Evolutionary conservation across 2,329 filamentous ascomycete genomes (phyloP).

Genomic region (Coniochaeta ligniaria): DNA sequence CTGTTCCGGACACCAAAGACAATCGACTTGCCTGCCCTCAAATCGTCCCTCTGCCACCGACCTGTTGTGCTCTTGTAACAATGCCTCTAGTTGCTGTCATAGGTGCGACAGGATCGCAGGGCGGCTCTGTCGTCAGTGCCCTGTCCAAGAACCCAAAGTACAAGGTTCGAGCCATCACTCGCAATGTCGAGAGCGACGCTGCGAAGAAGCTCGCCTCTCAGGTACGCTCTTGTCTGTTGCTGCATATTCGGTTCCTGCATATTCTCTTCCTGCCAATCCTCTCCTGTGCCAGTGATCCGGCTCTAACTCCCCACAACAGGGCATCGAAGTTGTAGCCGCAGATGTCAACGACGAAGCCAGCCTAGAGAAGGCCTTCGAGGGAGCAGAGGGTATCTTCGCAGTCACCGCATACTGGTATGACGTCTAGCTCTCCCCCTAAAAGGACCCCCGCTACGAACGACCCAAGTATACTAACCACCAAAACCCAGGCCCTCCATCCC

Average conservation of each 20-base stretch:
- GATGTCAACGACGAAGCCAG: neutral
- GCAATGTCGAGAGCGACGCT: neutral
- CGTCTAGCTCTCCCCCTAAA: neutral
- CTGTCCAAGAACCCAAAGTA: neutral
- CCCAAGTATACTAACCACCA: too few species aligned
- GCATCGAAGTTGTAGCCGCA: too few species aligned
- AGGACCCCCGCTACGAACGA: too few species aligned
- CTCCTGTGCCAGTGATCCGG: too few species aligned
- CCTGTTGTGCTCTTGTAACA: neutral
- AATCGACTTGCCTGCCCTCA: too few species aligned
- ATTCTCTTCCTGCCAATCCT: too few species aligned
- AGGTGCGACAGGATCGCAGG: neutral
- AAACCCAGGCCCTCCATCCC: conserved; percentile 9
- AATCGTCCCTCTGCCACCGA: too few species aligned
- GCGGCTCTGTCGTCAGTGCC: neutral
- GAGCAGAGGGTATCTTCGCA: neutral
- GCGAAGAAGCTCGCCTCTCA: neutral
- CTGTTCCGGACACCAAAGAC: too few species aligned
- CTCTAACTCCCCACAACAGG: too few species aligned
- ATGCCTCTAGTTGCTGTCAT: neutral
- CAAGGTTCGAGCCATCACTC: neutral
- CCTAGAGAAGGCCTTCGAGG: neutral
- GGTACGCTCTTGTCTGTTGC: neutral
- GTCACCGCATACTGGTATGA: neutral
- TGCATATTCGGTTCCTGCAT: too few species aligned